These are phyloP conservation scores for Cryptococcus amylolentus DNA, from an alignment of 1,284 basidiomycete genomes.

Conservation along the genomic window DNA sequence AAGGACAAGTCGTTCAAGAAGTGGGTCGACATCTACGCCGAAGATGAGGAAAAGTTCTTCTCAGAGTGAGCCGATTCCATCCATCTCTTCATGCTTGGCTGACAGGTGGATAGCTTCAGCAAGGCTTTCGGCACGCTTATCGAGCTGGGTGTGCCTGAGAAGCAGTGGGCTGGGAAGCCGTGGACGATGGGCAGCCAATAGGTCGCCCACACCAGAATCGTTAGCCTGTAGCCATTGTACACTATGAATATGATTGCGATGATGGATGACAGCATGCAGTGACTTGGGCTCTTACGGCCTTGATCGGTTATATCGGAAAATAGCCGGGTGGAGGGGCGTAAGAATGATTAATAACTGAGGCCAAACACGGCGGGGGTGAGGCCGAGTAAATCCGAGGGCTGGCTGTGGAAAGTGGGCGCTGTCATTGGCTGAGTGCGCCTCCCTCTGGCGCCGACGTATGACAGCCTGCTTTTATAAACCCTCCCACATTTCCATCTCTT, in stretches of 20 bases:
- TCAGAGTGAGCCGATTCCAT: constrained; percentile 63
- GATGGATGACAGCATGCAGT: neutral
- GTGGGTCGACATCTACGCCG: constrained; percentile 75
- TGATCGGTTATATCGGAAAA: too few species aligned
- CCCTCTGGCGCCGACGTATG: neutral
- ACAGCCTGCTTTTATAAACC: neutral
- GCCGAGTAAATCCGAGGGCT: neutral
- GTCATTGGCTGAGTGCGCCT: too few species aligned
- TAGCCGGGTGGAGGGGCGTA: neutral
- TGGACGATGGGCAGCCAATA: constrained; percentile 63
- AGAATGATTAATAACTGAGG: neutral
- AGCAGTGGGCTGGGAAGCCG: constrained; percentile 69
- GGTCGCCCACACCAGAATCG: neutral
- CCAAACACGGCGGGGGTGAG: neutral
- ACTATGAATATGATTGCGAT: neutral
- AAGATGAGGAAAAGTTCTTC: constrained; percentile 79
- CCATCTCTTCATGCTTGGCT: neutral
- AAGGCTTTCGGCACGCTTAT: constrained; percentile 69
- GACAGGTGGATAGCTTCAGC: constrained; percentile 63
- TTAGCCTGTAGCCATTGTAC: neutral
- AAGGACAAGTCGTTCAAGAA: constrained; percentile 88
- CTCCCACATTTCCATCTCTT: neutral
- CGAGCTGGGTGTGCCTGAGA: constrained; percentile 80
- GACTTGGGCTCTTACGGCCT: neutral
- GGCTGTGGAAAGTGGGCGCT: too few species aligned